phyloP scores from a whole-genome alignment of 257 asterid species.

The Lithospermum erythrorhizon region DNA sequence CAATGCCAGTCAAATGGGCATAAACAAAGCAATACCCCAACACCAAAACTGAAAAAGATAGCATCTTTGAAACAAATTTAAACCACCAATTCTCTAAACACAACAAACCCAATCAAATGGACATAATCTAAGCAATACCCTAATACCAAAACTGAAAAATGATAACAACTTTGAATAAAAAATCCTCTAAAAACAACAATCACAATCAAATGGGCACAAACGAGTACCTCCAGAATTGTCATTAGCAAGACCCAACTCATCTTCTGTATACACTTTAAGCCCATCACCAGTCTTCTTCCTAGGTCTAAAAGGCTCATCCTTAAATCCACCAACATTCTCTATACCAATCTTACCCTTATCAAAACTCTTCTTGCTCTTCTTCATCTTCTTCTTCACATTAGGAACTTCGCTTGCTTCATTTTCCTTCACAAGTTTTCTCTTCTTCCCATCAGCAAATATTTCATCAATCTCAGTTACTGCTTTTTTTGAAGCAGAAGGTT shows the following conservation, averaged over 20 bases:
- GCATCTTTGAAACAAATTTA: no score
- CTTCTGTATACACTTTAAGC: conserved; percentile 47
- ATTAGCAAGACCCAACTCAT: conserved; percentile 56
- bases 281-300: conserved; percentile 61
- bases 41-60: no score
- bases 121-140: background rate
- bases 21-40: no score
- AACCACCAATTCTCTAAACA: no score
- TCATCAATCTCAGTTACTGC: conserved; percentile 57
- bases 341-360: conserved; percentile 13
- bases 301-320: conserved; percentile 8
- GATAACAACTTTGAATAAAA: background rate
- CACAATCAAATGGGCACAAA: conserved; percentile 70
- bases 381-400: conserved; percentile 9
- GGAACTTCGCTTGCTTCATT: conserved; percentile 11
- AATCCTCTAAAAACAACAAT: conserved; percentile 49
- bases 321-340: conserved; percentile 4
- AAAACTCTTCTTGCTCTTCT: conserved; percentile 21
- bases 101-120: no score
- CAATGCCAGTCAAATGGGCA: no score
- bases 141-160: background rate
- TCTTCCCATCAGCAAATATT: conserved; percentile 53
- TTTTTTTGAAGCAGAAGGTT: conserved; percentile 18
- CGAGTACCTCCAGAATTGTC: conserved; percentile 54
- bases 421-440: conserved; percentile 22